Conservation (phyloP, 164 flowering plant species). For the Chimonanthus salicifolius region DNA sequence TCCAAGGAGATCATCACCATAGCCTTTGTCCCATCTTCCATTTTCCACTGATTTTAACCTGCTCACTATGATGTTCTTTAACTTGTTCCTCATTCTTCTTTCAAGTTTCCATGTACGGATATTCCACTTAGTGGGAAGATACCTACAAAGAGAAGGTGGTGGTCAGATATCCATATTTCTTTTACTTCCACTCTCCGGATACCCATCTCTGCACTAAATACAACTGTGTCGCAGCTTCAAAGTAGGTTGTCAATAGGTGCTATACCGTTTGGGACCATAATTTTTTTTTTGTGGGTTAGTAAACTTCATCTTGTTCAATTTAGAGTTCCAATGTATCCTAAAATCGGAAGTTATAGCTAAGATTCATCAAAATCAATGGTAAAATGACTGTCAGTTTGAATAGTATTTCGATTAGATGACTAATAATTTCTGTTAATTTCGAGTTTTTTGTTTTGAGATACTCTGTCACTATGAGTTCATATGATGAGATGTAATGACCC, state of each 20-base stretch:
- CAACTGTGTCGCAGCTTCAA: not conserved
- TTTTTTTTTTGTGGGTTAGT: not conserved
- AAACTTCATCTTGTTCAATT: no score
- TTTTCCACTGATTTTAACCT: not conserved
- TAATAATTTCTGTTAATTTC: no score
- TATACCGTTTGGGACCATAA: not conserved
- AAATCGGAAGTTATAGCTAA: no score
- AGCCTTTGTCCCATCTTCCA: not conserved
- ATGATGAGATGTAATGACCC: no score
- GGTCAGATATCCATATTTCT: not conserved
- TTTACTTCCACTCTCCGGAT: no score
- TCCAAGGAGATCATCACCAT: not conserved
- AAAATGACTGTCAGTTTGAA: no score
- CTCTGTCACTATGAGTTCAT: no score
- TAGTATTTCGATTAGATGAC: no score
- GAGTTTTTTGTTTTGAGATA: no score
- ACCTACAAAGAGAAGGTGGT: not conserved
- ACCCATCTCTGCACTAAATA: not conserved
- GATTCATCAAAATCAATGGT: no score
- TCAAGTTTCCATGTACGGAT: not conserved
- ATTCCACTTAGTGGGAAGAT: constrained; percentile 1
- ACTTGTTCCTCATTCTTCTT: not conserved
- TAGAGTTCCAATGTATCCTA: no score
- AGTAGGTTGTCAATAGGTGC: no score
- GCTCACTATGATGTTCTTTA: not conserved